Conservation (phyloP, 2,329 filamentous ascomycete genomes). For the Fusarium xylarioides region DNA sequence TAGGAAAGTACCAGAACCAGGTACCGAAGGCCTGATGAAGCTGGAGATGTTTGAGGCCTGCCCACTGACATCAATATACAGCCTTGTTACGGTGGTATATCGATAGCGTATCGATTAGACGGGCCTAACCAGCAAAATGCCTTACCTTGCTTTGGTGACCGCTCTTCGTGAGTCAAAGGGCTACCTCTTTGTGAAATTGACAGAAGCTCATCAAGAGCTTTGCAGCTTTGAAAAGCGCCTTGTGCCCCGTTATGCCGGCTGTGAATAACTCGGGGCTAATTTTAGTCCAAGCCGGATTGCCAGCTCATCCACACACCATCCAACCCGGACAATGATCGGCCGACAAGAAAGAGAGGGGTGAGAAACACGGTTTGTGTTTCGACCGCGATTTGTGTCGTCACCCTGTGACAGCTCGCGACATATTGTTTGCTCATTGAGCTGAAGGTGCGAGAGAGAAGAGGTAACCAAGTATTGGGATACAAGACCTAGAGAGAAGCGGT, state of each 20-base stretch:
- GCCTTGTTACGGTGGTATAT: constrained; percentile 10
- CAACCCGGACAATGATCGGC: constrained; percentile 36
- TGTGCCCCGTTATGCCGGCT: constrained; percentile 25
- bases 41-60: constrained; percentile 14
- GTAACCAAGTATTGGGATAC: neutral
- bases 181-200: constrained; percentile 20
- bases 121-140: neutral
- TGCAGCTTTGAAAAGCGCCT: constrained; percentile 7
- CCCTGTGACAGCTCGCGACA: constrained; percentile 9
- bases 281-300: constrained; percentile 41
- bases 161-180: constrained; percentile 24
- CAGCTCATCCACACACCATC: constrained; percentile 43
- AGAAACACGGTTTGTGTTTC: constrained; percentile 29
- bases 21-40: neutral
- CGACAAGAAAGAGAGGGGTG: constrained; percentile 36
- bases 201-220: constrained; percentile 17
- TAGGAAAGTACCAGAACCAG: neutral
- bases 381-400: constrained; percentile 31
- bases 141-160: constrained; percentile 17
- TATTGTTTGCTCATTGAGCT: neutral
- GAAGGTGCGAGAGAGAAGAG: neutral
- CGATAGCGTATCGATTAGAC: constrained; percentile 25
- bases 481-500: constrained; percentile 10
- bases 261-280: constrained; percentile 37
- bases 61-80: constrained; percentile 3